Base-by-base conservation (phyloP, 148 eudicot species). In the Camellia lanceoleosa region DNA sequence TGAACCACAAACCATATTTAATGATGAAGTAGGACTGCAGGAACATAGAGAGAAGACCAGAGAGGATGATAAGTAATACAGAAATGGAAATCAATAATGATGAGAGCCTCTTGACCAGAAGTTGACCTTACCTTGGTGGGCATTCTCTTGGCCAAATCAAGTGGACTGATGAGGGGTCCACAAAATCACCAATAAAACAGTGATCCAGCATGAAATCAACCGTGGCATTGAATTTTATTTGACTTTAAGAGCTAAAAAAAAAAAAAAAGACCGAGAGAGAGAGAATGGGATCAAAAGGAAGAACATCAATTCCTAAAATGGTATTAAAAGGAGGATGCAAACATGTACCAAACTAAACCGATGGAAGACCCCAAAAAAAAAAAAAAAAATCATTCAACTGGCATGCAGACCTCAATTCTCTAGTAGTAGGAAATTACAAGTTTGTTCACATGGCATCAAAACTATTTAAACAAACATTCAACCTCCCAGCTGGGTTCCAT, bases 131-230 rank as follows among this genome's bases (percentile, higher is more conserved):
- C 42, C 58, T 16, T 41, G 55, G 13, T 8, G 49, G 44, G 12
- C 49, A 41, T 74, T 74, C 46, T 42, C 44, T 16, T 52, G 66
- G 16, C 3, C 49, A 41, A 59, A 23, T 15, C 62, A 74, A 74
- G 52, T 19, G 56, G 58, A 71, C 74, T 15, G 58, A 46, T 60
- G 64, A n/a, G 16, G 13, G 76, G 23, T 18, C 78, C 63, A 74
- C 66, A 74, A 42, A 52, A 74, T 8, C 78, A 59, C 66, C 49
- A 73, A 60, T 8, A 16, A 15, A 42, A 58, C 66, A 59, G 67
- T 59, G 15, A 41, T 74, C 52, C 63, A 41, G 77, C 47, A 74
- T 74, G 7, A 74, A 54, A 73, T 73, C 76, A 55, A 73, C 63
- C 11, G 55, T 5, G 7, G 60, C 47, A 47, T n/a, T 5, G 30